Evolutionary conservation across 176 grass and related monocot species (phyloP), one percentile per base, ranked within the genome.

Genomic region (Puya raimondii): DNA sequence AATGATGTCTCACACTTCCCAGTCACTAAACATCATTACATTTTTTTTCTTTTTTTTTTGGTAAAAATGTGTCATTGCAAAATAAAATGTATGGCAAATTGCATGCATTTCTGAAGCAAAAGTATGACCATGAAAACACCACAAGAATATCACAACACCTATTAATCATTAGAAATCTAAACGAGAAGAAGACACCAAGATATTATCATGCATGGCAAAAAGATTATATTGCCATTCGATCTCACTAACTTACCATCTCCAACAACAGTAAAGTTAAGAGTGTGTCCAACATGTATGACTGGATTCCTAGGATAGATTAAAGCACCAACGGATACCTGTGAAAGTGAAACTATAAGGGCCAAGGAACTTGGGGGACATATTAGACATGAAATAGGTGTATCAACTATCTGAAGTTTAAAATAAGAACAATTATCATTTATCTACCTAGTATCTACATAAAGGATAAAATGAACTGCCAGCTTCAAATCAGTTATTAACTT

Each of bases 281-380:
- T 70, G 47, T 91, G 85, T 20, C 92, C 92, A 63, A 87, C 78
- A 73, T 70, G 72, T 67, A 87, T 70, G 51, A 85, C 70, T 76
- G 85, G 74, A 83, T 88, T 85, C 64, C 73, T 80, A 48, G 88
- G 81, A 83, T 77, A 85, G 58, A 96, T 79, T 74, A 82, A 75
- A 29, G 83, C 78, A 66, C 81, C 88, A 81, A 89, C 88, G 57
- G 88, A 89, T 83, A 96, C 92, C 92, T 96, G 73, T 54, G 8
- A 81, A 33, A 53, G 14, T 23, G 67, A 69, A 70, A 11, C 72
- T 29, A 48, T 63, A 49, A 77, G 72, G 16, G 27, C 52, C 67
- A 42, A 68, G 59, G 16, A 83, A 29, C 53, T 27, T 11, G 50
- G 49, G 4, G 10, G 20, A 59, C 16, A 17, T 59, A 17, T n/a